Evolutionary conservation across 306 rosid species (phyloP), one percentile per base, ranked within the genome.

Genomic region (Castanospermum australe): DNA sequence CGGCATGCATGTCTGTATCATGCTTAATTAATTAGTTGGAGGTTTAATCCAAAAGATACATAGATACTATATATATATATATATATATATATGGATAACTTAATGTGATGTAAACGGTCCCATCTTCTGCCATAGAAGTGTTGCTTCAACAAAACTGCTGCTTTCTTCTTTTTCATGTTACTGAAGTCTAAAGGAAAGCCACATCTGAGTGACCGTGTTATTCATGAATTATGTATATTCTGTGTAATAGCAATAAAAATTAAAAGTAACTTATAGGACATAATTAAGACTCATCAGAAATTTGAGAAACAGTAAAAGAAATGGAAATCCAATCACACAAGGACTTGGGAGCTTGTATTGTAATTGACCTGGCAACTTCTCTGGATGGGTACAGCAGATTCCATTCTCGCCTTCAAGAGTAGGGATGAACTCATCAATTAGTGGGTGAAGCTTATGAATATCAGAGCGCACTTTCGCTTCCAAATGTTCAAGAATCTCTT

Each of bases 341-440:
- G 44, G 14, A 71, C 10, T 13, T 56, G 70, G 54, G 79, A 42
- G 20, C 1, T 7, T 35, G 22, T 25, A 39, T 1, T 64, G 20
- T 39, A 24, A 3, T 45, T 41, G 18, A 86, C 97, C 94, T 84
- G 97, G 97, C 78, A 91, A 84, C 73, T 85, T 88, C 81, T 91
- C 84, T 44, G 97, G 94, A 81, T 91, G 97, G 57, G 97, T 89
- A 75, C 88, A 91, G 82, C 97, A 89, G 51, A 91, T 91, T 61
- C 97, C 97, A 73, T 91, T 91, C 33, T 91, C 88, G 1, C 92
- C 94, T 68, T 89, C 88, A 61, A 92, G 86, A 4, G 97, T 89
- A 17, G 92, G 91, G 25, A 92, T 92, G 83, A 89, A 92, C 71
- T 92, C 94, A 85, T 92, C 91, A 60, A 92, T 86, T 4, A 92